Base-by-base conservation (phyloP, 352 stramenopile genomes). In the Pythium rhizo-oryzae region DNA sequence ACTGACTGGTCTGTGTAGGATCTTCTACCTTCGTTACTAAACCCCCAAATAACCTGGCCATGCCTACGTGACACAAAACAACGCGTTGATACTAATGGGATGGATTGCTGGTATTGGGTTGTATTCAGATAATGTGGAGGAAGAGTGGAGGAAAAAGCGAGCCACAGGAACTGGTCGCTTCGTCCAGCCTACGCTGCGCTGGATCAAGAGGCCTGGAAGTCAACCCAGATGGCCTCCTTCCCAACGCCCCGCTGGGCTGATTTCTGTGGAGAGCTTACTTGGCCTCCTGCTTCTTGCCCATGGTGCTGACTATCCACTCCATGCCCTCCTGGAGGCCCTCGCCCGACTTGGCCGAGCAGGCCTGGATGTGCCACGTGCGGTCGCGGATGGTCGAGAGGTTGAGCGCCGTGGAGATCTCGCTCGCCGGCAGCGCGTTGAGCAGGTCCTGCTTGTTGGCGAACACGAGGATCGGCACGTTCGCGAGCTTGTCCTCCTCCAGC, bases 371-470 rank as follows among this genome's bases (percentile, higher is more conserved):
- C 87, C 90, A 97, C 65, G 84, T 89, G 69, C 90, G 82, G 74
- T 97, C 91, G 67, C 91, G 82, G 67, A 97, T 92, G 23, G 84
- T 92, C 62, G 28, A 33, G 28, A 33, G 28, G 28, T 33, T 33
- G 28, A 98, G 80, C 44, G 81, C 86, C 61, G 92, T 94, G n/a
- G 89, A 93, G 67, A 98, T 98, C 71, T 96, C 90, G 46, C 88
- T 85, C 30, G 91, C 79, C 5, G 92, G 85, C 66, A 98, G 71
- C 50, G 95, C 91, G 63, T 97, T 98, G 13, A 98, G 80, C 65
- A 99, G 74, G 74, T 99, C 96, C 75, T 98, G 95, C 77, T 99
- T 99, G 85, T 99, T 99, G 46, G 95, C 96, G 71, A 98, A 98
- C 43, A 99, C 89, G 23, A 99, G 87, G 44, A 99, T 87, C 12